Base-by-base conservation (phyloP, 495 filamentous ascomycete genomes). In the Delitschia confertaspora region DNA sequence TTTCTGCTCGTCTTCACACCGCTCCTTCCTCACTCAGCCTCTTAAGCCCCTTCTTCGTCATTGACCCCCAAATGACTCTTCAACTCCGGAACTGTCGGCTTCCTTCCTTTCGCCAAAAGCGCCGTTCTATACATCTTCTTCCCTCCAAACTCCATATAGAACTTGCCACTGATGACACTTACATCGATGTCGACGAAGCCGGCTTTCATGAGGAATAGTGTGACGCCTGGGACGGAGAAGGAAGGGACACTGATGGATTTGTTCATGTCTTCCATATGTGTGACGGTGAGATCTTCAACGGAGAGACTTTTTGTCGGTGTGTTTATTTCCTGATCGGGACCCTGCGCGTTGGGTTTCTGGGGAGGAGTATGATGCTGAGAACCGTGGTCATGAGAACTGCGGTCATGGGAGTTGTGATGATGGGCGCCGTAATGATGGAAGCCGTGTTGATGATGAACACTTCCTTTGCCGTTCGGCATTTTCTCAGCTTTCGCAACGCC, bases 391-490 rank as follows among this genome's bases (percentile, higher is more conserved):
- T 24, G 31, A 16, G 24, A 18, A 13, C 17, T 13, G 14, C 35
- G 7, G 7, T 2, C 16, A 11, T 25, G 16, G n/a, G 2, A 3
- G 30, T 46, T 32, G 21, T 5, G 7, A 17, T 40, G 35, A 21
- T 43, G 38, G n/a, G 23, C 8, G 20, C 49, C 27, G 4, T 24
- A 22, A 47, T 49, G 45, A 11, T 45, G 35, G 31, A 44, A 33
- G 5, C n/a, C 24, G 7, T 52, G 26, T n/a, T 16, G 30, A 37
- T 47, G 49, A 20, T 62, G 50, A 43, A 64, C 47, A 53, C 80
- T 75, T 38, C 70, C 70, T 33, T 67, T 67, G 16, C 79, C 61
- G 0, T 69, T 74, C 20, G 68, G 57, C 10, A 60, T 39, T 3
- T 42, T 45, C 18, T 37, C 41, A n/a, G 21, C 42, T 11, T 30